Conservation (phyloP, 148 eudicot genomes). For the Chenopodium formosanum region DNA sequence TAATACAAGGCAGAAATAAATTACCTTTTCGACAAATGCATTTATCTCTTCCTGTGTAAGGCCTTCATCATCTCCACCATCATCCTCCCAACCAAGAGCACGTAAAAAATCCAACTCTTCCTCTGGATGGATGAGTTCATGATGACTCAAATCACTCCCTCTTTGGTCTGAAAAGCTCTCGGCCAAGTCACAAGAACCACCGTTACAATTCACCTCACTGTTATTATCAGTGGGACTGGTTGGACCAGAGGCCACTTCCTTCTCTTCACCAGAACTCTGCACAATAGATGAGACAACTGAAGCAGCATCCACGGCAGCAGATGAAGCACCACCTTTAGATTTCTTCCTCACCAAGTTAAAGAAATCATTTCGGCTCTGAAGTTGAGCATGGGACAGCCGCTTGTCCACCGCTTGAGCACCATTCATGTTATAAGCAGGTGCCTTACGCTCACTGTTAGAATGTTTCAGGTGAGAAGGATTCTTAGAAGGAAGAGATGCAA, state of each 20-base stretch:
- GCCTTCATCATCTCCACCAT: slow-evolving; percentile 73
- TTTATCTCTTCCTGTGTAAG: slow-evolving; percentile 92
- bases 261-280: slow-evolving; percentile 34
- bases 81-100: slow-evolving; percentile 90
- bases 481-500: slow-evolving; percentile 36
- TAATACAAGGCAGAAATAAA: neutral
- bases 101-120: slow-evolving; percentile 82
- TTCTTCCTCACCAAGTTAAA: slow-evolving; percentile 84
- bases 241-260: slow-evolving; percentile 28
- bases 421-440: slow-evolving; percentile 38
- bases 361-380: slow-evolving; percentile 78
- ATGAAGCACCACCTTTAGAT: slow-evolving; percentile 32
- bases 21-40: slow-evolving; percentile 73
- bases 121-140: slow-evolving; percentile 48
- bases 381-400: slow-evolving; percentile 52
- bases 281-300: slow-evolving; percentile 30
- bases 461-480: slow-evolving; percentile 34
- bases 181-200: slow-evolving; percentile 29
- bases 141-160: slow-evolving; percentile 36
- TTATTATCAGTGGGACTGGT: slow-evolving; percentile 35
- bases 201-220: slow-evolving; percentile 42
- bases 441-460: slow-evolving; percentile 42
- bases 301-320: slow-evolving; percentile 30
- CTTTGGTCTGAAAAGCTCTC: slow-evolving; percentile 30
- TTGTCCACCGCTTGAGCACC: slow-evolving; percentile 47